These are phyloP conservation scores for Cystobasidiaceae sp. DNA, from an alignment of 1,284 basidiomycete species.

Conservation along the genomic window DNA sequence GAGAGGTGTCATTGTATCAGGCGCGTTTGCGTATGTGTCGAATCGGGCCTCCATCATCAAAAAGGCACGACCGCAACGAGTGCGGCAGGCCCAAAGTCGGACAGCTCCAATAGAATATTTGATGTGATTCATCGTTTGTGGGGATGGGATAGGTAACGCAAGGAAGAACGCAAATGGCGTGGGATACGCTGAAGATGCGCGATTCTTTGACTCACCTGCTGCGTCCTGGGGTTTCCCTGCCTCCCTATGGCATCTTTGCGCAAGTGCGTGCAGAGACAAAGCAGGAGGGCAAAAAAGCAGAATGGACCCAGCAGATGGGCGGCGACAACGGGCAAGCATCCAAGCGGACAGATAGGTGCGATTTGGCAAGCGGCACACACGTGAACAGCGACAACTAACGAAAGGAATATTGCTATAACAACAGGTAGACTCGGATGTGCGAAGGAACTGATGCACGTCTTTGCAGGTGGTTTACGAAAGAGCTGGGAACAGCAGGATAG, in stretches of 20 bases:
- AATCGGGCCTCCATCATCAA: slow-evolving; percentile 4
- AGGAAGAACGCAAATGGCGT: not conserved
- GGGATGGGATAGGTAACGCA: not conserved
- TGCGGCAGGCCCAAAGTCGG: slow-evolving; percentile 7
- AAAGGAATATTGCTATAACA: not conserved
- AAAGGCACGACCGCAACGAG: not conserved
- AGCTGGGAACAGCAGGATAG: not conserved
- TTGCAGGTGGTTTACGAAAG: not conserved
- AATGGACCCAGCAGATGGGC: too few species aligned
- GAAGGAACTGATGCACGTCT: not conserved
- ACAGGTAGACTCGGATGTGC: not conserved
- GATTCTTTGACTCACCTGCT: too few species aligned
- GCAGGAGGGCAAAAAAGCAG: too few species aligned
- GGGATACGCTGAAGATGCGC: not conserved
- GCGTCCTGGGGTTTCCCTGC: too few species aligned
- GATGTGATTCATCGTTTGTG: slow-evolving; percentile 23
- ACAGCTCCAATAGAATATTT: slow-evolving; percentile 34
- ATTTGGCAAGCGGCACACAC: not conserved
- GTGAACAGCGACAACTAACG: not conserved
- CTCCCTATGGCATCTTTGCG: too few species aligned
- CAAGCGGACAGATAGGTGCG: too few species aligned
- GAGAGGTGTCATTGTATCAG: not conserved
- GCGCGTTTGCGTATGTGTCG: slow-evolving; percentile 31
- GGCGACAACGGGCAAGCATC: too few species aligned
- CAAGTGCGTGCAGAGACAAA: too few species aligned